Base-by-base conservation (phyloP, 352 stramenopile genomes). In the Phytophthora vignae region DNA sequence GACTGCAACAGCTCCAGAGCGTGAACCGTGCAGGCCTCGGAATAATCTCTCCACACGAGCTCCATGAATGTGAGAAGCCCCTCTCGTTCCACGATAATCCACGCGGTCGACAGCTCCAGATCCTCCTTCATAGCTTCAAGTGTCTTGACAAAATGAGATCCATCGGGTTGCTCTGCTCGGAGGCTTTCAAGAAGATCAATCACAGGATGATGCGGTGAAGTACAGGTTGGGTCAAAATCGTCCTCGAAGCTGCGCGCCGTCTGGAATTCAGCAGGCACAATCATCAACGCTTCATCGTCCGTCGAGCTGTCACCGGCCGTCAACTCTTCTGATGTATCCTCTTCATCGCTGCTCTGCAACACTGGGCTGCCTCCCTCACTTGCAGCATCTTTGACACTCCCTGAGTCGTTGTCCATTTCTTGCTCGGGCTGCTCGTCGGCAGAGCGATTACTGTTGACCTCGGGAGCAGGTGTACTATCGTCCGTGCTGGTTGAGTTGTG, bases 21-120 rank as follows among this genome's bases (percentile, higher is more conserved):
- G 12, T 79, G 56, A 9, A 76, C 75, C 22, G 78, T 85, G 49
- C 73, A 80, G 33, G 55, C 50, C 27, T 76, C 73, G 12, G 76
- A 87, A 21, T 84, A 77, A 15, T 79, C 60, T 50, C 60, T 73
- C 62, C 71, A 82, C n/a, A 87, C 76, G 10, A 89, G 60, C 38
- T 81, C 63, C 55, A 89, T 78, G 2, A 89, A 56, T 1, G 76
- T 79, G 3, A 77, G 29, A 11, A 89, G 63, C 4, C 82, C 82
- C 15, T 84, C 79, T n/a, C 69, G 62, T 49, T 87, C 74, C 22
- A 85, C 68, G 53, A 76, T 73, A 48, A 60, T 64, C 68, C 48
- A 75, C 25, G 68, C 69, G 12, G 76, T 79, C 8, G 73, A 74
- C 22, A 71, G 25, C 12, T 81, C 72, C 4, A 87, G 55, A 17